phyloP scores from a whole-genome alignment of 108 stramenopile genomes.

The Discostella pseudostelligera region DNA sequence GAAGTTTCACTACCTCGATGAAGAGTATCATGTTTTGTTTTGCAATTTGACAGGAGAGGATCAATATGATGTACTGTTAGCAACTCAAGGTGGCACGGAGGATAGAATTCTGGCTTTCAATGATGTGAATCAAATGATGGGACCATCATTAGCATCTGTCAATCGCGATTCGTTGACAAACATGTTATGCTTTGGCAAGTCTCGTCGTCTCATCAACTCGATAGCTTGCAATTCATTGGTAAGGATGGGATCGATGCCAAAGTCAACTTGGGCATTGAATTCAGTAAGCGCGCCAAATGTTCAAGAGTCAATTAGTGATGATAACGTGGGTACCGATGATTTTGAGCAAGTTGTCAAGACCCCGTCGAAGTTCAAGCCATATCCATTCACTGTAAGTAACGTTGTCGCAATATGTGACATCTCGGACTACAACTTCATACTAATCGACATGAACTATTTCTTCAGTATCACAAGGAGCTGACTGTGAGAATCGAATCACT shows the following conservation, averaged over 20 bases:
- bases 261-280: conserved; percentile 21
- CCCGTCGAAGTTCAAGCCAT: conserved; percentile 46
- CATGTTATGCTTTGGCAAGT: not conserved
- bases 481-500: conserved; percentile 56
- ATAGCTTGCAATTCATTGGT: not conserved
- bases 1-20: conserved; percentile 39
- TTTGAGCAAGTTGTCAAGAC: conserved; percentile 4
- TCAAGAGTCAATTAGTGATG: not conserved
- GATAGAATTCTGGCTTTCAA: too few relatives aligned
- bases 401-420: not conserved
- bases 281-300: not conserved
- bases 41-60: too few relatives aligned
- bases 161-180: not conserved
- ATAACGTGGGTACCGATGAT: conserved; percentile 4
- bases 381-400: conserved; percentile 39
- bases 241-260: not conserved
- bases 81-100: not conserved
- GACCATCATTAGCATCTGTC: not conserved
- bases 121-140: not conserved
- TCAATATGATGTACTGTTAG: too few relatives aligned
- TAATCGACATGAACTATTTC: not conserved
- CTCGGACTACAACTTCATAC: not conserved
- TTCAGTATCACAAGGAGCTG: conserved; percentile 56
- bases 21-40: conserved; percentile 12
- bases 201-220: not conserved